A percentile compares a stretch with the other conserved stretches of the same genome.
phyloP scores from a whole-genome alignment of 352 stramenopile genomes.

The Pythium pyrilobum region DNA sequence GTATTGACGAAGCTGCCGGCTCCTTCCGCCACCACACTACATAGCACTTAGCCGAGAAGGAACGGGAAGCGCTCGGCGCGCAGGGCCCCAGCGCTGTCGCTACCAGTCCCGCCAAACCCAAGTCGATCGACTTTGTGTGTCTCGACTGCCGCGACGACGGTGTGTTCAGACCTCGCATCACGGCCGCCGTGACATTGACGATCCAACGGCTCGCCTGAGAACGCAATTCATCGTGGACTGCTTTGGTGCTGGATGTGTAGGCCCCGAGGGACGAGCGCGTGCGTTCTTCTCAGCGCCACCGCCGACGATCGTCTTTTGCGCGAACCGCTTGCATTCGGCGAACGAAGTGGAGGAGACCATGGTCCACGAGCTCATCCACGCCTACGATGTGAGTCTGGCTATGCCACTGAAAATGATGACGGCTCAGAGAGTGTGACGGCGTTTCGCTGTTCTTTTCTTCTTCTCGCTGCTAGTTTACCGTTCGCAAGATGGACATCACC shows the following conservation, averaged over 20 bases:
- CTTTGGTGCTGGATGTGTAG: slow-evolving; percentile 16
- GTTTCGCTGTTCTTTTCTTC: background rate
- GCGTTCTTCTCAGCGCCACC: slow-evolving; percentile 82
- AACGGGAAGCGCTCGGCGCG: slow-evolving; percentile 8
- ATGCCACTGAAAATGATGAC: background rate
- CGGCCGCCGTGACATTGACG: background rate
- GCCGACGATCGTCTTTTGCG: slow-evolving; percentile 78
- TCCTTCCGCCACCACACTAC: background rate
- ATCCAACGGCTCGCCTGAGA: no score
- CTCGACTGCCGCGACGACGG: slow-evolving; percentile 71
- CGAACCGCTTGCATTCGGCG: slow-evolving; percentile 66
- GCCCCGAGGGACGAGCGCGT: slow-evolving; percentile 64
- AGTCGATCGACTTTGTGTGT: slow-evolving; percentile 64
- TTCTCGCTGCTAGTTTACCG: slow-evolving; percentile 48
- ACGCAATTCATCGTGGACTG: background rate
- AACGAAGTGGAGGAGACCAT: slow-evolving; percentile 78
- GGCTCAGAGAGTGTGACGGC: background rate
- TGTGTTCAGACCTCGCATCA: slow-evolving; percentile 18
- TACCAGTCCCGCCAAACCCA: background rate
- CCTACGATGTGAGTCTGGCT: slow-evolving; percentile 74
- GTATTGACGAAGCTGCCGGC: background rate
- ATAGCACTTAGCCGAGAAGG: slow-evolving; percentile 14
- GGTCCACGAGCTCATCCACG: slow-evolving; percentile 83
- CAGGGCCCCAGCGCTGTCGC: background rate
- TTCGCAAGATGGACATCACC: slow-evolving; percentile 84